Base-by-base conservation (phyloP, 2,329 filamentous ascomycete genomes). In the Ophiobolus disseminans region DNA sequence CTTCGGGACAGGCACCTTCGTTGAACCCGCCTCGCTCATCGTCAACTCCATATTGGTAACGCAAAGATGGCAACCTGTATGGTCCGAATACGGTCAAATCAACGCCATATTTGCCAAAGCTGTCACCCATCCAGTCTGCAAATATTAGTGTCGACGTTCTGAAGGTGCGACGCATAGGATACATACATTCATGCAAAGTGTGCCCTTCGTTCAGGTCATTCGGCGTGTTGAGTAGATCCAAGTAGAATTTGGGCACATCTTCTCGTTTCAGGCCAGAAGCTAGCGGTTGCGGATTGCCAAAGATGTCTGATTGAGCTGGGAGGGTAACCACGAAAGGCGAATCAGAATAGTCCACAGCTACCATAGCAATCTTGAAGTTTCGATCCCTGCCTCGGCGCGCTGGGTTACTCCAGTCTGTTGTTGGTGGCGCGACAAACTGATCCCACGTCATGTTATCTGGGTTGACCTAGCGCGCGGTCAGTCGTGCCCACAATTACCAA, bases 351-450 rank as follows among this genome's bases (percentile, higher is more conserved):
- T 83, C 80, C 25, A 83, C 73, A 1, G 76, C 72, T 20, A 83
- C 76, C 50, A 83, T 75, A 4, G 80, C 80, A 48, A 83, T 82
- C 53, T 82, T 81, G 71, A 82, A 83, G 68, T 83, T 82, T 14
- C 80, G 74, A 25, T 68, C 68, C 2, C 75, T 73, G 6, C 80
- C 80, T 47, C 71, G 77, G 25, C 65, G 69, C 0, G 63, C 59
- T 2, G 78, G 72, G 45, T 82, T 75, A 5, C 69, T 73, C 80
- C 80, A 83, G 14, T 72, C 74, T 1, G 78, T 80, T 1, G 74
- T 76, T 0, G 80, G 80, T 1, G 78, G 77, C 13, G 67, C 64
- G 9, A 70, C 71, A 55, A 75, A 82, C 51, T 83, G 78, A 25
- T 49, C 47, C 56, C 54, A 50, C 11, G 76, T 80, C 78, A 82